phyloP scores from a whole-genome alignment of 345 rosid species.

The Pugionium dolabratum region DNA sequence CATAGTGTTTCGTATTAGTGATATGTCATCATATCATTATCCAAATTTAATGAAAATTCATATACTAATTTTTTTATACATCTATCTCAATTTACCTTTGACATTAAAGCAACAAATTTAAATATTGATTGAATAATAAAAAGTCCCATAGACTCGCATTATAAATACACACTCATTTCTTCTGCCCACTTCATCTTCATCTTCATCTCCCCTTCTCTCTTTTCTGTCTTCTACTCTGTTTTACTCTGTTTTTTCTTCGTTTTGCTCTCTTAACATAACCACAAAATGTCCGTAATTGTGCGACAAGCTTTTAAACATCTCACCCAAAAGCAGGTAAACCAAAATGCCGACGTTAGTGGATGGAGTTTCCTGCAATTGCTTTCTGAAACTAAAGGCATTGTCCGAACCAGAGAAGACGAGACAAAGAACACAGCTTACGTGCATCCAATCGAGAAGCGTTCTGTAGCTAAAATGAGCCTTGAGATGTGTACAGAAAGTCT shows the following conservation, averaged over 20 bases:
- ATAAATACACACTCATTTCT: constrained; percentile 24
- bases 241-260: not conserved
- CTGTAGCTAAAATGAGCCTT: constrained; percentile 55
- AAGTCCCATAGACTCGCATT: constrained; percentile 4
- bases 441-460: constrained; percentile 56
- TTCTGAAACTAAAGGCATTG: constrained; percentile 26
- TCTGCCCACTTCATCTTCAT: constrained; percentile 6
- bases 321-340: constrained; percentile 14
- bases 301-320: constrained; percentile 26
- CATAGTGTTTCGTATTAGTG: too few species aligned
- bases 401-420: constrained; percentile 17
- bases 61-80: too few species aligned
- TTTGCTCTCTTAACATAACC: constrained; percentile 9
- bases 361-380: constrained; percentile 63
- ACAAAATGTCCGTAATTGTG: constrained; percentile 16
- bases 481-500: constrained; percentile 89
- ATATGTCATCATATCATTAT: too few species aligned
- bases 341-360: constrained; percentile 38
- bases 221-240: not conserved
- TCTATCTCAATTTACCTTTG: too few species aligned
- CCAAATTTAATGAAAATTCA: too few species aligned
- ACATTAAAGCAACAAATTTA: too few species aligned
- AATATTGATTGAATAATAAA: too few species aligned
- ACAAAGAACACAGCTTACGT: constrained; percentile 45
- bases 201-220: not conserved